Evolutionary conservation across 2,329 filamentous ascomycete genomes (phyloP), one percentile per base, ranked within the genome.

Genomic region (Drechslerella stenobrocha): DNA sequence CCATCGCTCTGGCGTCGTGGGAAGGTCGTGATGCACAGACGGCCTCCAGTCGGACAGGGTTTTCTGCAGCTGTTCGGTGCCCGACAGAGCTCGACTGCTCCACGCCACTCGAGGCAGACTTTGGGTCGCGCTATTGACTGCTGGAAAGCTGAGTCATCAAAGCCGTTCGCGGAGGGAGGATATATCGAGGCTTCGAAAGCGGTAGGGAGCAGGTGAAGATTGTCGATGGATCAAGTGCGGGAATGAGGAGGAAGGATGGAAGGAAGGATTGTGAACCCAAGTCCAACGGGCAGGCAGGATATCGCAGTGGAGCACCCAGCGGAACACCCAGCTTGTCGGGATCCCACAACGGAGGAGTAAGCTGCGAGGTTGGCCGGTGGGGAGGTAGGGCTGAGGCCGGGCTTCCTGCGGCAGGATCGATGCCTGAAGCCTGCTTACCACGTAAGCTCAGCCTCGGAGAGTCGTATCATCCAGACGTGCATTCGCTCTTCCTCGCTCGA

Each of bases 361-460:
- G 61, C 61, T 67, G 48, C 50, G 50, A 50, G 55, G 55, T 52
- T 45, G 26, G 48, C 55, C 40, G 26, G 48, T 67, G 53, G 63
- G 52, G 52, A 48, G 32, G 42, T 67, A 67, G 63, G 63, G 63
- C 63, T 67, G 63, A 67, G 57, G 58, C 40, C 2, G 35, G 8
- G 22, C 26, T 46, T 24, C 28, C 11, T 9, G 20, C 4, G 13
- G 9, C 11, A 30, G 22, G 32, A 44, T 47, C 24, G n/a, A 2
- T 35, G 53, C 32, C 22, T 42, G 7, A 50, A 52, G 20, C 50
- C 47, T 48, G 37, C 37, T 42, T 55, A 44, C 55, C 37, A 47
- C 63, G 56, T 60, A 60, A 67, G 55, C 63, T 67, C 63, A 67
- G 63, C 63, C 63, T 60, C 63, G 20, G n/a, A n/a, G n/a, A 22